Percentiles rank a stretch among this genome's conserved stretches.
These are phyloP conservation scores for Sclerotinia glacialis DNA, from an alignment of 2,329 filamentous ascomycete genomes.

Conservation along the genomic window DNA sequence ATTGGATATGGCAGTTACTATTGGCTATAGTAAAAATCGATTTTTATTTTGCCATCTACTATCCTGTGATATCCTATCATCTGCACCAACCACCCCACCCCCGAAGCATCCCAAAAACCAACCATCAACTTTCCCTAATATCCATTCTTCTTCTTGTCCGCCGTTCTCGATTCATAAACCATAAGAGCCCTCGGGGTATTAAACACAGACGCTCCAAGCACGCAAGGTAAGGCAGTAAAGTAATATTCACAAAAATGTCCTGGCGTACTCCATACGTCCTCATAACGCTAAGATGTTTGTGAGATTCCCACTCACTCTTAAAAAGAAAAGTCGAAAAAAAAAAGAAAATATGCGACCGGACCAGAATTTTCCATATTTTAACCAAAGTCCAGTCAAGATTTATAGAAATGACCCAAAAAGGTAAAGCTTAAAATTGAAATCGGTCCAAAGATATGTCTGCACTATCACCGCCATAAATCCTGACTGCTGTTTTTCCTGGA, in stretches of 20 bases:
- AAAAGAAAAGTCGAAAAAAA: background rate
- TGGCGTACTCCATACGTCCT: conserved; percentile 9
- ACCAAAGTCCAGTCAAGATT: background rate
- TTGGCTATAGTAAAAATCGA: background rate
- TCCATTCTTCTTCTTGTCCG: too few relatives aligned
- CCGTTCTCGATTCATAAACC: conserved; percentile 6
- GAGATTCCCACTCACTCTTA: background rate
- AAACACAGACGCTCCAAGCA: conserved; percentile 10
- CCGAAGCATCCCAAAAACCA: background rate
- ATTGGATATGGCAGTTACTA: background rate
- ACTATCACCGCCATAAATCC: conserved; percentile 21
- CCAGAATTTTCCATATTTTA: background rate
- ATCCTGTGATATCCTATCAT: background rate
- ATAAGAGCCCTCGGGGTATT: conserved; percentile 12
- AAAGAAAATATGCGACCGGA: background rate
- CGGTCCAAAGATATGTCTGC: background rate
- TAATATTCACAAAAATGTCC: background rate
- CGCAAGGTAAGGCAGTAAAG: conserved; percentile 3
- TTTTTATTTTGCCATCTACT: background rate
- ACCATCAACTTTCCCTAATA: background rate
- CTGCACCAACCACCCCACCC: background rate
- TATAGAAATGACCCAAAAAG: background rate
- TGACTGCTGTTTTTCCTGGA: conserved; percentile 10
- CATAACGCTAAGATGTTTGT: background rate
- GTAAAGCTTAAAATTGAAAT: background rate